phyloP scores from a whole-genome alignment of 768 basidiomycete species.

The Xerocomellus intermedius region DNA sequence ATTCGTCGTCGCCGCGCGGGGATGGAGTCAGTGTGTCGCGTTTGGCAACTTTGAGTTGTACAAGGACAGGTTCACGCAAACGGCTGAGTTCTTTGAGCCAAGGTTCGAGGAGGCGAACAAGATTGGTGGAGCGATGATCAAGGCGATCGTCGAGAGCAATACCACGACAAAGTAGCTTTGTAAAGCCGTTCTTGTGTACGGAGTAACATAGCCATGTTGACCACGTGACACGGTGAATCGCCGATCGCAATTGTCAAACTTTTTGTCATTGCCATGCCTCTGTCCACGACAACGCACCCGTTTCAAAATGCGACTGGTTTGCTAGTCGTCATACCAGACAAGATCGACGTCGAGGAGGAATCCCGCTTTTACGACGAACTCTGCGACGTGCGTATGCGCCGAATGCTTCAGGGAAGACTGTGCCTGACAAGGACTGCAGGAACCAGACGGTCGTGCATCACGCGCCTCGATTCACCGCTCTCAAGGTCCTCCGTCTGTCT shows the following conservation, averaged over 20 bases:
- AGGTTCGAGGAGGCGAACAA: constrained; percentile 84
- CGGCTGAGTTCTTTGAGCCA: constrained; percentile 78
- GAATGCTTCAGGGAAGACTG: too few species aligned
- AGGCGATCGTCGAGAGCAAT: constrained; percentile 68
- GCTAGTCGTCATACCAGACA: constrained; percentile 53
- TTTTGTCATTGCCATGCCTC: constrained; percentile 6
- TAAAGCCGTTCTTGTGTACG: background rate
- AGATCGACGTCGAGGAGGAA: constrained; percentile 70
- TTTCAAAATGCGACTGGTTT: constrained; percentile 47
- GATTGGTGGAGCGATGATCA: constrained; percentile 87
- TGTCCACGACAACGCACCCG: constrained; percentile 34
- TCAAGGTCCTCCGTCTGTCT: constrained; percentile 49
- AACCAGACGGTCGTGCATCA: constrained; percentile 23
- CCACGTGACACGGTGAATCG: background rate
- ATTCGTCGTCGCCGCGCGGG: constrained; percentile 89
- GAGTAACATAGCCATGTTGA: background rate
- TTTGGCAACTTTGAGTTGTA: constrained; percentile 94
- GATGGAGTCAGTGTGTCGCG: constrained; percentile 94
- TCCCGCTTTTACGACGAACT: constrained; percentile 65
- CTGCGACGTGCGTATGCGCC: constrained; percentile 38
- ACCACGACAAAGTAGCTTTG: background rate
- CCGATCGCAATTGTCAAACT: background rate
- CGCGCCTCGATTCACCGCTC: constrained; percentile 27
- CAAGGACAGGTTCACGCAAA: constrained; percentile 73
- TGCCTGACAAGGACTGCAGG: constrained; percentile 4